Evolutionary conservation across 148 eudicot species (phyloP), one percentile per base, ranked within the genome.

Genomic region (Cornus suecica): DNA sequence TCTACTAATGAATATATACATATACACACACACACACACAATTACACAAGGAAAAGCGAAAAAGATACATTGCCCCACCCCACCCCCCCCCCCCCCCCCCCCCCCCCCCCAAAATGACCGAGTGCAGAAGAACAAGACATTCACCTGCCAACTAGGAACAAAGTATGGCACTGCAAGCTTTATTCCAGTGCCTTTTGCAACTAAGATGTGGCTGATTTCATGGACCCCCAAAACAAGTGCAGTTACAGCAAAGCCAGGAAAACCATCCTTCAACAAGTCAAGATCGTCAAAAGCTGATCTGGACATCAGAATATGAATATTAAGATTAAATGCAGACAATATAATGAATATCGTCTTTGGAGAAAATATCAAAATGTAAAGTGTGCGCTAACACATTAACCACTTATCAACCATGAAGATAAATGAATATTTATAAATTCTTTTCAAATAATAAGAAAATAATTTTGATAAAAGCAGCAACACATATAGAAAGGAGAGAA

Each of bases 141-240:
- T 86, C 84, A 96, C 99, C 99, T 96, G 99, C 99, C 99, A 96
- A 83, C 99, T 96, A 20, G 99, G 99, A 74, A 96, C 90, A 65
- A 96, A 86, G 77, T 73, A 96, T 34, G 99, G 99, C 54, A 93
- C 90, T 31, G 97, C 94, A 67, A 96, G 88, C 90, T 86, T 90
- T 75, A 96, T 86, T 72, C 98, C 98, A 66, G 79, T 68, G 37
- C 82, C 83, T 62, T 83, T 88, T 70, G 97, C 97, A 75, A 86
- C 90, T 58, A 90, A n/a, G 85, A 80, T 80, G 74, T 96, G 99
- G 82, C 94, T 83, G 69, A 96, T 88, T 84, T 96, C 99, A 82
- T 96, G 99, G 26, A 83, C 88, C 14, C 93, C 95, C 74, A 96
- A 79, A 80, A 93, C 78, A 73, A 91, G 90, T 60, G 93, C 97